Percentiles rank a stretch among this genome's conserved stretches.
Evolutionary conservation across 306 rosid genomes (phyloP).

Genomic region (Lathyrus aphaca): DNA sequence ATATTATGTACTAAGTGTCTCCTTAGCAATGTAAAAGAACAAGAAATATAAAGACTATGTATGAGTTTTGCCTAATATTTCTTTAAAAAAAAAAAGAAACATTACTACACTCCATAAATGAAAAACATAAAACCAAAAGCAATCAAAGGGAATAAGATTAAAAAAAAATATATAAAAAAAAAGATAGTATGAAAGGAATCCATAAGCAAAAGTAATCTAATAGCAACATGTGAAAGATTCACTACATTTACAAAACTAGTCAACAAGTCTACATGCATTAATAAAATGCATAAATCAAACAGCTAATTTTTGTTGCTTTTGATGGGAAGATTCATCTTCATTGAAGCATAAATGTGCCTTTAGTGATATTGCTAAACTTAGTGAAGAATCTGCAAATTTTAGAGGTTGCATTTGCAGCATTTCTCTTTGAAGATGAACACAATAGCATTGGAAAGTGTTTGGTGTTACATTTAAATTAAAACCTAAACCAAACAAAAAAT

Average conservation of each 20-base stretch:
- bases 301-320: constrained; percentile 74
- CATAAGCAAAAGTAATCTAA: constrained; percentile 39
- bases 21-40: too few relatives aligned
- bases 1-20: too few relatives aligned
- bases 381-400: constrained; percentile 53
- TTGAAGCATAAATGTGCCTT: constrained; percentile 66
- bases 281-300: constrained; percentile 53
- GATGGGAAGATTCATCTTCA: constrained; percentile 81
- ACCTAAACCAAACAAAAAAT: constrained; percentile 84
- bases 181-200: not conserved
- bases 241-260: constrained; percentile 49
- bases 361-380: constrained; percentile 54
- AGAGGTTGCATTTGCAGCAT: constrained; percentile 73
- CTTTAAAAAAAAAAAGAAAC: too few relatives aligned
- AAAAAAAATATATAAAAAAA: too few relatives aligned
- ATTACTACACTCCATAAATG: too few relatives aligned
- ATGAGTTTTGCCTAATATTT: too few relatives aligned
- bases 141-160: not conserved
- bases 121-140: not conserved
- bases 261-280: constrained; percentile 39
- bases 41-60: too few relatives aligned
- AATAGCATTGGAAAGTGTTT: constrained; percentile 66
- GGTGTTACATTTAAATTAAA: constrained; percentile 85
- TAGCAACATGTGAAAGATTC: constrained; percentile 40
- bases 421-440: constrained; percentile 72